phyloP scores from a whole-genome alignment of 805 yeast genomes.

The Saccharomyces paradoxus region DNA sequence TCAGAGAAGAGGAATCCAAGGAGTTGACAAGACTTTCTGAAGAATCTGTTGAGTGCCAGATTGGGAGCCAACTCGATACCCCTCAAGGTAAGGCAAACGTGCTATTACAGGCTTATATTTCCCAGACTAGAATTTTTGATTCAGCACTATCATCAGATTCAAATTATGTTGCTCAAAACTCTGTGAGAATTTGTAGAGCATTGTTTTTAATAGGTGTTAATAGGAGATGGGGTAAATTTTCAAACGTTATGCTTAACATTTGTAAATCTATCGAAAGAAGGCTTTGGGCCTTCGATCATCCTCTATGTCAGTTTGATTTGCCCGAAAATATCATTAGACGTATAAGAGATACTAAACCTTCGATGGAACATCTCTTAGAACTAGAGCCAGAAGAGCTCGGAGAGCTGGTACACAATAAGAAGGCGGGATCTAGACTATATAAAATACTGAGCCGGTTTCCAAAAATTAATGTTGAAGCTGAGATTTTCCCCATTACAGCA shows the following conservation, averaged over 20 bases:
- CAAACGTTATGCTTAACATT: conserved; percentile 64
- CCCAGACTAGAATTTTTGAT: conserved; percentile 63
- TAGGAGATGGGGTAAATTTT: conserved; percentile 82
- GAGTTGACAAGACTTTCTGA: conserved; percentile 63
- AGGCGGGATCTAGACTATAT: conserved; percentile 59
- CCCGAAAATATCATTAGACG: conserved; percentile 57
- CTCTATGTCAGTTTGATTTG: conserved; percentile 77
- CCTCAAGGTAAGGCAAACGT: conserved; percentile 83
- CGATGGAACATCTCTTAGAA: conserved; percentile 66
- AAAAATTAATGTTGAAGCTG: conserved; percentile 61
- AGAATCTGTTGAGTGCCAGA: conserved; percentile 63
- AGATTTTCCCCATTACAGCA: conserved; percentile 79
- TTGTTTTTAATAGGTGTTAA: conserved; percentile 78
- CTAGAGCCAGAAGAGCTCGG: conserved; percentile 74
- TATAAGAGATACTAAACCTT: conserved; percentile 54
- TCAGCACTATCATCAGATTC: conserved; percentile 80
- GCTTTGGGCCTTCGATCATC: conserved; percentile 87
- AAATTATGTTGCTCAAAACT: conserved; percentile 90
- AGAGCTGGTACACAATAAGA: conserved; percentile 75
- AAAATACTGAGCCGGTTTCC: conserved; percentile 68
- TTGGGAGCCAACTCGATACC: conserved; percentile 67
- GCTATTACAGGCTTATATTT: conserved; percentile 78
- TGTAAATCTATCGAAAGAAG: conserved; percentile 82
- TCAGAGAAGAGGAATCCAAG: conserved; percentile 75
- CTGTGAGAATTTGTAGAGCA: conserved; percentile 89